These are phyloP conservation scores for Panicum virgatum DNA, from an alignment of 202 grass and related monocot genomes.

Conservation along the genomic window DNA sequence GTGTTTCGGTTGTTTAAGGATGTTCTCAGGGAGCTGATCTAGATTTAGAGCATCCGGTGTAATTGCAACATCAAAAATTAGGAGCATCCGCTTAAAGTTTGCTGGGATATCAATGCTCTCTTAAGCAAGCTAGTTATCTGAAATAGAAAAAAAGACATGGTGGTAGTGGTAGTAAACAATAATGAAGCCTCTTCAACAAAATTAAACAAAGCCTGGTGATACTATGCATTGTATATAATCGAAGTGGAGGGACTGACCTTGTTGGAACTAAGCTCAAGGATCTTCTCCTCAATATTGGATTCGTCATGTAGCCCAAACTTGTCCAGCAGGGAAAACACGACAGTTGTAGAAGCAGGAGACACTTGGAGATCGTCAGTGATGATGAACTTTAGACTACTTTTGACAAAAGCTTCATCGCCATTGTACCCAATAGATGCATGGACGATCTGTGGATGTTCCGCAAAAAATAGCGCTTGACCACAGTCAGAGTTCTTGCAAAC, in stretches of 20 bases:
- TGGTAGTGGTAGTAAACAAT: too few relatives aligned
- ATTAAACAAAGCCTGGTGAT: too few relatives aligned
- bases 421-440: background rate
- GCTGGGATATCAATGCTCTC: background rate
- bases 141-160: too few relatives aligned
- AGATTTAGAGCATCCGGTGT: background rate
- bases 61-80: background rate
- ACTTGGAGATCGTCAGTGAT: constrained; percentile 24
- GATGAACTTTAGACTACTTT: background rate
- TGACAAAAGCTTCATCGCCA: background rate
- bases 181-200: too few relatives aligned
- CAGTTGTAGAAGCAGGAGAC: too few relatives aligned
- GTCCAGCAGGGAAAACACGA: background rate
- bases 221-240: too few relatives aligned
- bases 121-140: background rate
- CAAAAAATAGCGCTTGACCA: too few relatives aligned
- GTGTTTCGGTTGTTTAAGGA: background rate
- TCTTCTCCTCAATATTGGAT: background rate
- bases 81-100: background rate
- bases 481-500: background rate
- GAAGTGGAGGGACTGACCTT: background rate
- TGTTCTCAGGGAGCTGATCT: background rate
- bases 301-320: background rate
- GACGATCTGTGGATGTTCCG: too few relatives aligned
- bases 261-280: background rate